Conservation (phyloP, 768 basidiomycete genomes). For the Podaxis rugospora region DNA sequence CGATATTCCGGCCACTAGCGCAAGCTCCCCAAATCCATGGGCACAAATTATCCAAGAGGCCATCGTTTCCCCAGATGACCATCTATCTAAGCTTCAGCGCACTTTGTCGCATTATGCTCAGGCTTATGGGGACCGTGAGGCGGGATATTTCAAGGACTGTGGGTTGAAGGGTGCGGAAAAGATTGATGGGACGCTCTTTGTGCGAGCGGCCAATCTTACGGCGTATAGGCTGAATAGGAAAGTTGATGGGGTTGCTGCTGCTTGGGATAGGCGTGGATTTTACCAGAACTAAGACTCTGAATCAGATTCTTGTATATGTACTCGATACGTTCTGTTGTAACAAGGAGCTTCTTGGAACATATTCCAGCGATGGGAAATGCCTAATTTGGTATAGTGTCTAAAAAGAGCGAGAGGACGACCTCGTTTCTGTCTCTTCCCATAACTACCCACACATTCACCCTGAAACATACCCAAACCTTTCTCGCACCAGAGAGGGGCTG, state of each 20-base stretch:
- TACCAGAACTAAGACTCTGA: not conserved
- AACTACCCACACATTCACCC: no score
- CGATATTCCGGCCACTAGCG: conserved; percentile 26
- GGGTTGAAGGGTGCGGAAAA: conserved; percentile 41
- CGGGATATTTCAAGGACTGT: conserved; percentile 15
- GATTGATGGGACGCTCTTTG: conserved; percentile 56
- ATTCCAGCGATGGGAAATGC: not conserved
- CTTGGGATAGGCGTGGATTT: conserved; percentile 8
- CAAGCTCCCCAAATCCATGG: conserved; percentile 52
- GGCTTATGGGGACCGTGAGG: conserved; percentile 8
- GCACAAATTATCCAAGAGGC: conserved; percentile 47
- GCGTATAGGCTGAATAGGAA: conserved; percentile 25
- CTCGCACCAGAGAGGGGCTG: no score
- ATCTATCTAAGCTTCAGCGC: conserved; percentile 34
- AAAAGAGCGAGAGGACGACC: no score
- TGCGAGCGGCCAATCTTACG: conserved; percentile 48
- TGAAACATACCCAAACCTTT: no score
- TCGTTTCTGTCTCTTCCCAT: no score
- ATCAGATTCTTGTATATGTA: no score
- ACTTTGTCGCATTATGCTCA: conserved; percentile 26
- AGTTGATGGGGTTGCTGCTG: not conserved
- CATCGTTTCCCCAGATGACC: conserved; percentile 56
- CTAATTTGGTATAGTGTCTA: not conserved
- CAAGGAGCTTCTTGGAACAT: no score
- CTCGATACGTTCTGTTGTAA: no score